phyloP scores from a whole-genome alignment of 2,329 filamentous ascomycete genomes.

The Aurifilum marmelostoma region DNA sequence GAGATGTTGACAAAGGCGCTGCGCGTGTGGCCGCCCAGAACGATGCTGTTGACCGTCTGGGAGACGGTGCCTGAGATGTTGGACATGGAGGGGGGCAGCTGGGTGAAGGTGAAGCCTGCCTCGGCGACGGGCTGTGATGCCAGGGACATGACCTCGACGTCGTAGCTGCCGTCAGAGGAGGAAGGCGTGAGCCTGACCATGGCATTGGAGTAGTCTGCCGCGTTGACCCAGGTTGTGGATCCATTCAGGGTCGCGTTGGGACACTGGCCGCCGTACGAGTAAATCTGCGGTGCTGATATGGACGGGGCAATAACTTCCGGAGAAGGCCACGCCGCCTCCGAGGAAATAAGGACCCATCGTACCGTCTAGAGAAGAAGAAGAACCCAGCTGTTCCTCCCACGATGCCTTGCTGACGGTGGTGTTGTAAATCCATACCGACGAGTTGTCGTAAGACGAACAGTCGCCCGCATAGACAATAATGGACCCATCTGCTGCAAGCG shows the following conservation, averaged over 20 bases:
- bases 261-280: slow-evolving; percentile 92
- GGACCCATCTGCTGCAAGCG: slow-evolving; percentile 68
- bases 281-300: slow-evolving; percentile 61
- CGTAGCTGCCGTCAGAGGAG: slow-evolving; percentile 37
- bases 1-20: slow-evolving; percentile 93
- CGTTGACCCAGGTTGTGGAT: slow-evolving; percentile 61
- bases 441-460: slow-evolving; percentile 59
- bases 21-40: slow-evolving; percentile 84
- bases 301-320: slow-evolving; percentile 59
- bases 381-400: slow-evolving; percentile 45
- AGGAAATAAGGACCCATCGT: slow-evolving; percentile 53
- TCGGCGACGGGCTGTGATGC: slow-evolving; percentile 73
- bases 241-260: slow-evolving; percentile 50
- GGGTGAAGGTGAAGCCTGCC: slow-evolving; percentile 84
- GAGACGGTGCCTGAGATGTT: slow-evolving; percentile 67
- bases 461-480: slow-evolving; percentile 76
- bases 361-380: slow-evolving; percentile 29
- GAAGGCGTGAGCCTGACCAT: slow-evolving; percentile 70
- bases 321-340: slow-evolving; percentile 67
- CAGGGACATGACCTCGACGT: slow-evolving; percentile 44
- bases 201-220: slow-evolving; percentile 76
- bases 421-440: slow-evolving; percentile 70
- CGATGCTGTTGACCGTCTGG: slow-evolving; percentile 76
- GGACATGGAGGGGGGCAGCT: slow-evolving; percentile 69
- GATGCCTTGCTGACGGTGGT: slow-evolving; percentile 46